These are phyloP conservation scores for Fusarium proliferatum DNA, from an alignment of 2,329 filamentous ascomycete genomes.

Conservation along the genomic window DNA sequence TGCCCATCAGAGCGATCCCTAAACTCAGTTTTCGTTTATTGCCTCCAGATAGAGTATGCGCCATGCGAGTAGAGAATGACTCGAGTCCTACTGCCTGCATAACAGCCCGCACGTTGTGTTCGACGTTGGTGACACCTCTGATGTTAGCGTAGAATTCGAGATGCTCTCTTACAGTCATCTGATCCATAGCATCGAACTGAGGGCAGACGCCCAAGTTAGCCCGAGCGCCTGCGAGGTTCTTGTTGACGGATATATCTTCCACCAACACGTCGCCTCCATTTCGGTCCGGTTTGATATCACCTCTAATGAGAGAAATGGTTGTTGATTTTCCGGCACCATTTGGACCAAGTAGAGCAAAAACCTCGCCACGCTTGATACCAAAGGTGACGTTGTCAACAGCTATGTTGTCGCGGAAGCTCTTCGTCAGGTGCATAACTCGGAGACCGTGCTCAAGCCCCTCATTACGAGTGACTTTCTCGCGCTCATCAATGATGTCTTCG, in stretches of 20 bases:
- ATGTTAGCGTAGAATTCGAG: constrained; percentile 88
- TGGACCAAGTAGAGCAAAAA: constrained; percentile 89
- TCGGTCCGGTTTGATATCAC: constrained; percentile 80
- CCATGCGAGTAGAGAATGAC: constrained; percentile 79
- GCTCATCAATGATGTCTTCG: constrained; percentile 73
- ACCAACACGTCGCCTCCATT: constrained; percentile 84
- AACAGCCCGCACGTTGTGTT: constrained; percentile 81
- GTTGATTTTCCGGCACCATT: constrained; percentile 94
- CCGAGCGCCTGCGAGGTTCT: constrained; percentile 76
- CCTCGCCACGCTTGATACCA: constrained; percentile 80
- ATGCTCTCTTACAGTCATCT: constrained; percentile 90
- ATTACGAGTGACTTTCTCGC: constrained; percentile 65
- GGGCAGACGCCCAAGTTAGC: constrained; percentile 90
- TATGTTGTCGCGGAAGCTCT: constrained; percentile 78
- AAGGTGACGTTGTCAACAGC: constrained; percentile 93
- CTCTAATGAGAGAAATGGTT: constrained; percentile 87
- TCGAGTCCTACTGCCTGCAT: constrained; percentile 83
- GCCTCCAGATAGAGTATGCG: constrained; percentile 82
- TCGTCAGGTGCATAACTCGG: constrained; percentile 82
- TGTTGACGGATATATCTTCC: constrained; percentile 80
- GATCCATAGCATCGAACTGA: constrained; percentile 87
- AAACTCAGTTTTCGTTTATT: constrained; percentile 94
- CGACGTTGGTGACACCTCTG: constrained; percentile 79
- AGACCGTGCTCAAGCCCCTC: constrained; percentile 69
- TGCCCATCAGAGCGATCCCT: constrained; percentile 92